Percentiles rank a stretch among this genome's conserved stretches.
These are phyloP conservation scores for Cunninghamia lanceolata DNA, from an alignment of 75 land plant species.

Conservation along the genomic window DNA sequence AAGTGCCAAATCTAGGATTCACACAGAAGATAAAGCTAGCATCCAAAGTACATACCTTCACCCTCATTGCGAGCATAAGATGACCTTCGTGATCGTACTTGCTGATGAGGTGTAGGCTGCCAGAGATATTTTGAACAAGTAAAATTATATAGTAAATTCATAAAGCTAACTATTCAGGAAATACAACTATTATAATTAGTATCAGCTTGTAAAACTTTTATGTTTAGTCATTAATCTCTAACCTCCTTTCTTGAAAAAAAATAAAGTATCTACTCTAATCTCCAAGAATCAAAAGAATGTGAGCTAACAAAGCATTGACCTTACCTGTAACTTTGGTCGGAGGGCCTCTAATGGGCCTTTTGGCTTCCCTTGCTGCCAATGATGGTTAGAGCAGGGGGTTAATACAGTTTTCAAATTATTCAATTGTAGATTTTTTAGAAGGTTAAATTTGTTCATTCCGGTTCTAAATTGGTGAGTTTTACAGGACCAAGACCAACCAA, in stretches of 20 bases:
- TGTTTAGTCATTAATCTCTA: not conserved
- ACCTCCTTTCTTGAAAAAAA: not conserved
- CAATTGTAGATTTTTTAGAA: not conserved
- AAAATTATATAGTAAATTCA: not conserved
- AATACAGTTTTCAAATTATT: constrained; percentile 7
- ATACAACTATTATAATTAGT: not conserved
- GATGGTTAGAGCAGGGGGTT: constrained; percentile 20
- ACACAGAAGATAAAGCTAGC: not conserved
- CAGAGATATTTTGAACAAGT: constrained; percentile 2
- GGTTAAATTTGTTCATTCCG: not conserved
- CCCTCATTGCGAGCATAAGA: constrained; percentile 46
- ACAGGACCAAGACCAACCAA: not conserved
- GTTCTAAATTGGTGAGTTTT: not conserved
- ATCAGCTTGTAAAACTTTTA: not conserved
- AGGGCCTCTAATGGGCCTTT: constrained; percentile 74
- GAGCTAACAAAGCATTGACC: not conserved
- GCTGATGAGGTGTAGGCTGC: constrained; percentile 79
- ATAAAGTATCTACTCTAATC: not conserved
- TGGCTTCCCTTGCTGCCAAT: constrained; percentile 40
- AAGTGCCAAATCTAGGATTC: not conserved
- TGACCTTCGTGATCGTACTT: constrained; percentile 52
- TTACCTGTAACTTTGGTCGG: constrained; percentile 82
- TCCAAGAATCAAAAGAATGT: not conserved
- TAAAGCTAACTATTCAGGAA: not conserved
- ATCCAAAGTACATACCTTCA: constrained; percentile 29